Evolutionary conservation across 306 rosid genomes (phyloP).

Genomic region (Vicia sativa): DNA sequence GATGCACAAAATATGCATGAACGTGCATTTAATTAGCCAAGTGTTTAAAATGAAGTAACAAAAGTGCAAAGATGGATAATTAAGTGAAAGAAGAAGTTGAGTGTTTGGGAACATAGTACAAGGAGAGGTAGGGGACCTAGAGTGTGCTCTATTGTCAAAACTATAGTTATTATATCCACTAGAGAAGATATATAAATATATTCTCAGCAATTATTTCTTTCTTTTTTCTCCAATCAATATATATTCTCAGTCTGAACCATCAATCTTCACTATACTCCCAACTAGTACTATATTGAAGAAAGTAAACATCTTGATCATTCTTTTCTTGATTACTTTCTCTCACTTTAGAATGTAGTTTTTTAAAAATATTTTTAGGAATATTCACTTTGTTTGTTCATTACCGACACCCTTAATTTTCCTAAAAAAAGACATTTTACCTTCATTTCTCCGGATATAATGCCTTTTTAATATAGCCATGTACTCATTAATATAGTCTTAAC

Average conservation of each 20-base stretch:
- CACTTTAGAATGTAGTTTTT: not conserved
- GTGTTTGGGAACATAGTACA: conserved; percentile 36
- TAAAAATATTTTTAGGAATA: conserved; percentile 11
- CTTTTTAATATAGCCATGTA: conserved; percentile 48
- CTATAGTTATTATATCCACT: conserved; percentile 45
- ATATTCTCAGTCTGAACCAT: conserved; percentile 40
- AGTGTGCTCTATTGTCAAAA: conserved; percentile 45
- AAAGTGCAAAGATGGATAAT: too few relatives aligned
- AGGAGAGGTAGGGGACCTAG: conserved; percentile 38
- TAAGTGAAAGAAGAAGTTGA: conserved; percentile 39
- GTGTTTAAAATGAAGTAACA: too few relatives aligned
- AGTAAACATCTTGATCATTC: conserved; percentile 39
- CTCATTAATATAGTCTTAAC: too few relatives aligned
- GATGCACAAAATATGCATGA: too few relatives aligned
- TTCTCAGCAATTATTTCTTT: conserved; percentile 25
- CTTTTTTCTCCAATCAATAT: conserved; percentile 16
- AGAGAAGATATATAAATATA: conserved; percentile 1
- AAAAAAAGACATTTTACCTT: conserved; percentile 54
- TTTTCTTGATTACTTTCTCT: conserved; percentile 37
- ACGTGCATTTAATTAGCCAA: not conserved
- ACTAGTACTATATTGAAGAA: conserved; percentile 17
- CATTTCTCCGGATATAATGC: conserved; percentile 43
- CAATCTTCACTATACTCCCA: conserved; percentile 31
- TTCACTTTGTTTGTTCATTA: conserved; percentile 19
- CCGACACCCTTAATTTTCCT: conserved; percentile 38